Evolutionary conservation across 2,329 filamentous ascomycete species (phyloP).

Genomic region (Trichoderma sp.): DNA sequence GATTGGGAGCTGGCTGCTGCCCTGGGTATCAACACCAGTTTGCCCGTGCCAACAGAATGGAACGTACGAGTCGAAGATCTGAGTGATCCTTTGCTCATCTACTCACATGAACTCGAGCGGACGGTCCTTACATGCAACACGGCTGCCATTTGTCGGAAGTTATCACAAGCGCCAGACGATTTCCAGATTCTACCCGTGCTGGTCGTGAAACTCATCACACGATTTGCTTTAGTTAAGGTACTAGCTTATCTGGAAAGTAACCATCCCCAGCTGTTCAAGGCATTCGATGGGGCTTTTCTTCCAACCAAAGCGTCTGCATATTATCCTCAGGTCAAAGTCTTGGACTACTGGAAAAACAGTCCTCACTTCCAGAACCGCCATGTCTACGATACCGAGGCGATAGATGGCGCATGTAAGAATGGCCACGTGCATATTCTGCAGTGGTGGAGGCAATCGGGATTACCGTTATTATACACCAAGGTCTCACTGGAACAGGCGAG

Average conservation of each 20-base stretch:
- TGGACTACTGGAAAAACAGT: constrained; percentile 89
- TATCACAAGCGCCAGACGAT: constrained; percentile 69
- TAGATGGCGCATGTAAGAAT: constrained; percentile 84
- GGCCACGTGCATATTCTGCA: constrained; percentile 85
- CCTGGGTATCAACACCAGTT: constrained; percentile 75
- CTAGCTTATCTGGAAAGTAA: constrained; percentile 67
- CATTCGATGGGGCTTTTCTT: constrained; percentile 80
- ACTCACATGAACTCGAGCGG: constrained; percentile 81
- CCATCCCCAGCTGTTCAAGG: constrained; percentile 74
- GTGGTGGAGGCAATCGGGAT: constrained; percentile 81
- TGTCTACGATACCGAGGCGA: constrained; percentile 74
- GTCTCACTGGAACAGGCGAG: constrained; percentile 85
- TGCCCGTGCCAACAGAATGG: constrained; percentile 75
- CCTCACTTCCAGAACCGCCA: constrained; percentile 82
- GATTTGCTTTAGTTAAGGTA: constrained; percentile 80
- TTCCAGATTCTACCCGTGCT: constrained; percentile 74
- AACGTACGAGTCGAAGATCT: constrained; percentile 56
- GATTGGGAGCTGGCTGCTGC: constrained; percentile 91
- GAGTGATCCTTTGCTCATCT: constrained; percentile 67
- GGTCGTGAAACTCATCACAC: constrained; percentile 86
- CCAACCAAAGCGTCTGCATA: constrained; percentile 86
- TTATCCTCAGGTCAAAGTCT: constrained; percentile 79
- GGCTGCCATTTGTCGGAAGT: constrained; percentile 69
- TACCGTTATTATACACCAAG: constrained; percentile 83
- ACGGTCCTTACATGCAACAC: constrained; percentile 74